Evolutionary conservation across 2,329 filamentous ascomycete genomes (phyloP).

Genomic region (Didymella pinodella): DNA sequence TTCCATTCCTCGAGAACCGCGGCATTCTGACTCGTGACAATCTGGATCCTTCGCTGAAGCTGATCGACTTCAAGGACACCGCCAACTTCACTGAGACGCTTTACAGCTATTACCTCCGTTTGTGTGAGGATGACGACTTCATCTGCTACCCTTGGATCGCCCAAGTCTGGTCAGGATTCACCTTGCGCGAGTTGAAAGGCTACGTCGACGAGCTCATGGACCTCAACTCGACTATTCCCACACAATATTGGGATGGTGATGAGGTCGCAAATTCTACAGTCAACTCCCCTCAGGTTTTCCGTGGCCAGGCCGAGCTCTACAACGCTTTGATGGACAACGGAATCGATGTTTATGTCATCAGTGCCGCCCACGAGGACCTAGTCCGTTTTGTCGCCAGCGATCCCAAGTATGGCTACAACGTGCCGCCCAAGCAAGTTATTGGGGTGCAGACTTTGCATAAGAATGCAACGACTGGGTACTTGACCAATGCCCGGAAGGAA

Average conservation of each 20-base stretch:
- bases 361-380: slow-evolving; percentile 43
- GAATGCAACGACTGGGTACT: slow-evolving; percentile 36
- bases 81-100: slow-evolving; percentile 43
- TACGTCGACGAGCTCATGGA: slow-evolving; percentile 44
- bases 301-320: slow-evolving; percentile 40
- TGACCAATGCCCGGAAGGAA: slow-evolving; percentile 41
- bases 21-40: slow-evolving; percentile 42
- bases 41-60: slow-evolving; percentile 38
- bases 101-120: slow-evolving; percentile 43
- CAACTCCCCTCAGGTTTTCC: slow-evolving; percentile 36
- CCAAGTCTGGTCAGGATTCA: slow-evolving; percentile 41
- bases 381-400: slow-evolving; percentile 45
- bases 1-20: slow-evolving; percentile 44
- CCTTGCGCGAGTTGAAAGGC: slow-evolving; percentile 36
- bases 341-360: slow-evolving; percentile 43
- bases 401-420: slow-evolving; percentile 45
- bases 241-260: slow-evolving; percentile 40
- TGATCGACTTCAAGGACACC: slow-evolving; percentile 45
- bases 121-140: slow-evolving; percentile 42
- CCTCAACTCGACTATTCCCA: slow-evolving; percentile 35
- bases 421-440: slow-evolving; percentile 42
- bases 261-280: slow-evolving; percentile 30
- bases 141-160: slow-evolving; percentile 44
- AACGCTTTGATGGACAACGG: slow-evolving; percentile 43
- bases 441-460: slow-evolving; percentile 42